Conservation (phyloP, 2,329 filamentous ascomycete genomes). For the Teratosphaeria gauchensis region DNA sequence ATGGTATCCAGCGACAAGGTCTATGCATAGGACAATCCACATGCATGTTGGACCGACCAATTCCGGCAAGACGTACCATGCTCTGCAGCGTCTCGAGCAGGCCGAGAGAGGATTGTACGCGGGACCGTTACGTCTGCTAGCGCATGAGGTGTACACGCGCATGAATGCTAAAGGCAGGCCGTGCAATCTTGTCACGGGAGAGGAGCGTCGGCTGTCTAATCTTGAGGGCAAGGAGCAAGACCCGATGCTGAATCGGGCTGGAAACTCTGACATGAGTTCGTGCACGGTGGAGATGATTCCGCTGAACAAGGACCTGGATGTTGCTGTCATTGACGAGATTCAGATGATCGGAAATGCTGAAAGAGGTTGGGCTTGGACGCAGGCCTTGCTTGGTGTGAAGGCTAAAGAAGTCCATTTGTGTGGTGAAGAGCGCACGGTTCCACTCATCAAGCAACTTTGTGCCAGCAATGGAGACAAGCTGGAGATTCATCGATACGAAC, state of each 20-base stretch:
- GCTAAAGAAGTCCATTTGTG: conserved; percentile 88
- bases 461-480: conserved; percentile 73
- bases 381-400: conserved; percentile 76
- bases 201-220: conserved; percentile 64
- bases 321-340: conserved; percentile 96
- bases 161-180: conserved; percentile 66
- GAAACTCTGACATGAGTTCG: conserved; percentile 51
- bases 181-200: conserved; percentile 80
- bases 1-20: conserved; percentile 80
- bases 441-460: conserved; percentile 68
- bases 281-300: conserved; percentile 92
- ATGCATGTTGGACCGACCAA: conserved; percentile 95
- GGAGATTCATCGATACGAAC: conserved; percentile 70
- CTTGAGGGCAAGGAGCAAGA: conserved; percentile 17
- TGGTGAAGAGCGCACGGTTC: conserved; percentile 74
- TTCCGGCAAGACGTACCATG: conserved; percentile 95
- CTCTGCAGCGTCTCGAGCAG: conserved; percentile 71
- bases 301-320: conserved; percentile 56
- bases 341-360: conserved; percentile 82
- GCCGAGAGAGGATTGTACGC: conserved; percentile 75
- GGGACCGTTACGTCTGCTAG: conserved; percentile 76
- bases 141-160: conserved; percentile 89
- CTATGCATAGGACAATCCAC: conserved; percentile 73
- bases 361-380: conserved; percentile 90
- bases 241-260: conserved; percentile 20